phyloP scores from a whole-genome alignment of 805 yeast genomes.

The Metschnikowia gruessii region DNA sequence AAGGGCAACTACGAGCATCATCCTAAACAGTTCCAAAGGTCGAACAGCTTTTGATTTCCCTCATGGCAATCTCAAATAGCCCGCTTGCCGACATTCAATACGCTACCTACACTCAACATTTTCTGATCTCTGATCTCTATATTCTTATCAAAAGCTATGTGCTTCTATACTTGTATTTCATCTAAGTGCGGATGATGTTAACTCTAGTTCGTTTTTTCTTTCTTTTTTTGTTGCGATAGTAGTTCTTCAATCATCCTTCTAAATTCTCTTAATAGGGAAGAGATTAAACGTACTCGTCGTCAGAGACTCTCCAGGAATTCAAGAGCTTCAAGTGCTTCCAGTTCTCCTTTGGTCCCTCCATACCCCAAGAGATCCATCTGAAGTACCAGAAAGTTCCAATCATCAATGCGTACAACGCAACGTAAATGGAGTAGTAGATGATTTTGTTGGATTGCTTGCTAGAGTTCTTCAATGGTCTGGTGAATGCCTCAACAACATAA shows the following conservation, averaged over 20 bases:
- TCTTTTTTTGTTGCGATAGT: not conserved
- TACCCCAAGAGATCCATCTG: slow-evolving; percentile 76
- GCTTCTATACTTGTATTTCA: not conserved
- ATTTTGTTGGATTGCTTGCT: slow-evolving; percentile 6
- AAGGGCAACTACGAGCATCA: too few relatives aligned
- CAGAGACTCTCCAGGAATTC: slow-evolving; percentile 41
- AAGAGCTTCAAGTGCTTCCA: slow-evolving; percentile 40
- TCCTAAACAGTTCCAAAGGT: too few relatives aligned
- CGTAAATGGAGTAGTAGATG: slow-evolving; percentile 35
- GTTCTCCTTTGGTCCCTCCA: slow-evolving; percentile 51
- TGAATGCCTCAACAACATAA: slow-evolving; percentile 52
- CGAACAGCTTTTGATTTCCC: too few relatives aligned
- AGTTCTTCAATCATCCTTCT: not conserved
- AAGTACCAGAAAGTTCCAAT: slow-evolving; percentile 57
- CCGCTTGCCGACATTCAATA: too few relatives aligned
- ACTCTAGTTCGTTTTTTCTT: not conserved
- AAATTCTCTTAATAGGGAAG: not conserved
- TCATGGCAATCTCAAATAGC: too few relatives aligned
- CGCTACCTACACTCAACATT: too few relatives aligned
- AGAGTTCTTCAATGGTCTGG: slow-evolving; percentile 22
- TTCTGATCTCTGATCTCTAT: not conserved
- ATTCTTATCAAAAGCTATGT: not conserved
- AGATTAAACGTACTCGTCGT: slow-evolving; percentile 32
- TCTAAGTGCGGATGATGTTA: not conserved
- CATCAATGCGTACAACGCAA: slow-evolving; percentile 46